Evolutionary conservation across 352 stramenopile species (phyloP), one percentile per base, ranked within the genome.

Genomic region (Elongisporangium prolatum): DNA sequence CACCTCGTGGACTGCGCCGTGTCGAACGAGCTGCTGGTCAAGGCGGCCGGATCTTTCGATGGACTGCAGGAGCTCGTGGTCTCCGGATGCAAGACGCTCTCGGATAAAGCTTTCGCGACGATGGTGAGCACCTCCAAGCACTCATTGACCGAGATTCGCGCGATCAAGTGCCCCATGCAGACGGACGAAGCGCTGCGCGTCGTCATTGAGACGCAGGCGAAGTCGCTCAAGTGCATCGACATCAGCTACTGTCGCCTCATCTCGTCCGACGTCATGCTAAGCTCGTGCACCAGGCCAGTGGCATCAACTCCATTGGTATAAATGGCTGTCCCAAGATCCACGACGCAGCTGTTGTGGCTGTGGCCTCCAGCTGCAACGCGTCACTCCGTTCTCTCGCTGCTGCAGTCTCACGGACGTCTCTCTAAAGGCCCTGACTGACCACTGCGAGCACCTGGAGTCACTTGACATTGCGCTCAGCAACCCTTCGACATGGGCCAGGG

Each of bases 381-480:
- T 55, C 60, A 10, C 53, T 88, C 2, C 63, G 69, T 21, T 75
- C 65, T 6, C 62, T 90, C 14, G 24, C 72, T 24, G 58, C 87
- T 54, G 76, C 20, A 80, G 72, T 11, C 48, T 88, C 28, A 72
- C 71, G 4, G 74, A 90, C 57, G 58, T 63, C 2, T 67, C 72
- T 0, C 54, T 90, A 9, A 11, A 71, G 8, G 69, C 72, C 0
- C 57, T 90, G 22, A 77, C 62, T 11, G 59, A 74, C 21, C 54
- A 79, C 50, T 90, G 74, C 48, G 17, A 54, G 8, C 10, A 34
- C 9, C 70, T 90, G 21, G 63, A 67, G 25, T 60, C 59, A n/a
- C 54, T 90, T 9, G 77, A 87, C 20, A 80, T 88, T 60, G 71
- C 75, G 24, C 69, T 71, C 18, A 90, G 80, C 57, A 90, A 88